Evolutionary conservation across 805 yeast species (phyloP), one percentile per base, ranked within the genome.

Genomic region (Schwanniomyces yamadae): DNA sequence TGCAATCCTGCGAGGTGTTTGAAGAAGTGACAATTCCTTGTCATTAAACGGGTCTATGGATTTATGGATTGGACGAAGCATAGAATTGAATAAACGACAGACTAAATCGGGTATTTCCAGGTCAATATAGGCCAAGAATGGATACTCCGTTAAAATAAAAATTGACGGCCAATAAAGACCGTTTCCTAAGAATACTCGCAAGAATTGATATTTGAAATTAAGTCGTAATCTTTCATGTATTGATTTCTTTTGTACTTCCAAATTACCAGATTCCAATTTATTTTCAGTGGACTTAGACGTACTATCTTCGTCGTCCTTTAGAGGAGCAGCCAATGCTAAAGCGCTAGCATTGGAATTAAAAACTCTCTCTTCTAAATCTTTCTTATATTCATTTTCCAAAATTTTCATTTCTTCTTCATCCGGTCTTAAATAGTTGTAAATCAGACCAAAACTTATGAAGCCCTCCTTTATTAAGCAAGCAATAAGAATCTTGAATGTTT

Each of bases 301-400:
- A 6, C 70, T 78, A 16, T 77, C 84, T 13, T 77, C 85, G 23
- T 83, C 91, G 24, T 77, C 80, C 3, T 72, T 68, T 24, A 90
- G 65, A 0, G 96, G 95, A 7, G 93, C 93, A 5, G 96, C 96
- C 47, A 89, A 55, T 0, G 97, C 93, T 32, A 90, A 62, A 0
- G 95, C 95, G 42, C 83, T 85, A 0, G 86, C 82, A 16, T 77
- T 72, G 0, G 90, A 82, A 42, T 69, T 66, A 48, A 71, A 67
- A 0, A 84, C 76, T 39, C 78, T 73, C 9, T 77, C 77, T 11
- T 80, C 79, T 38, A 71, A 47, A 7, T 70, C 65, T 20, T 63
- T 60, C 23, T 74, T 70, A 52, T 77, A 73, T 4, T 54, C 51
- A 1, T 59, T 60, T 24, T 78, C 71, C 19, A 78, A 61, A 7